phyloP scores from a whole-genome alignment of 257 asterid genomes.

The Marsdenia floribunda region DNA sequence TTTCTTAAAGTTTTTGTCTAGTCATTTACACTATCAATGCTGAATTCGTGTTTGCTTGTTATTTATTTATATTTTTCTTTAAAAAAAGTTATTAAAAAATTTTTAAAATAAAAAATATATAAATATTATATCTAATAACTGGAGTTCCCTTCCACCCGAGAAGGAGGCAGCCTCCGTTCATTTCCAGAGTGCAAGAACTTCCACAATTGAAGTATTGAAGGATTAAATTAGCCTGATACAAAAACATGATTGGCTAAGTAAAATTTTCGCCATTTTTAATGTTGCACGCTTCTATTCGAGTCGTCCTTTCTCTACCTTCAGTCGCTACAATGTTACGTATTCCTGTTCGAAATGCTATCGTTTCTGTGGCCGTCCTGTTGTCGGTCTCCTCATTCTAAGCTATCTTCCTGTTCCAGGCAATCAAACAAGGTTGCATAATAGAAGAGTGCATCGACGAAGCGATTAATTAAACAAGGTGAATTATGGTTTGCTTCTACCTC shows the following conservation, averaged over 20 bases:
- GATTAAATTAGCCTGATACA: constrained; percentile 22
- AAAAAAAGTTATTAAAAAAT: too few relatives aligned
- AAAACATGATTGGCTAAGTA: constrained; percentile 14
- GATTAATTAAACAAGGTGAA: constrained; percentile 21
- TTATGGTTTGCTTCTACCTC: constrained; percentile 28
- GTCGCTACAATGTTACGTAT: constrained; percentile 18
- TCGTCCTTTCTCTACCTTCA: constrained; percentile 12
- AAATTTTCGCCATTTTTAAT: constrained; percentile 19
- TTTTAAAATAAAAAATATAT: too few relatives aligned
- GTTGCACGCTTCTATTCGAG: constrained; percentile 6
- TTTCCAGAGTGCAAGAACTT: constrained; percentile 19
- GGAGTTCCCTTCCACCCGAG: constrained; percentile 28
- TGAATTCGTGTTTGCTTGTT: too few relatives aligned
- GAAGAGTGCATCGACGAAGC: constrained; percentile 19
- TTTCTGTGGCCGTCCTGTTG: constrained; percentile 30
- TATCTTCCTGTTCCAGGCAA: constrained; percentile 19
- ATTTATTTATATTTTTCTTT: too few relatives aligned
- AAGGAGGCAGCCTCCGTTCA: constrained; percentile 17
- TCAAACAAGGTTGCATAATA: constrained; percentile 16
- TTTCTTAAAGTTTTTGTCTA: too few relatives aligned
- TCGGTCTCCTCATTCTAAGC: constrained; percentile 12
- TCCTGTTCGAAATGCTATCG: constrained; percentile 36
- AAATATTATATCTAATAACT: neutral
- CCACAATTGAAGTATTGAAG: constrained; percentile 12
- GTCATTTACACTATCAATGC: too few relatives aligned